Evolutionary conservation across 257 asterid genomes (phyloP).

Genomic region (Anisodus tanguticus): DNA sequence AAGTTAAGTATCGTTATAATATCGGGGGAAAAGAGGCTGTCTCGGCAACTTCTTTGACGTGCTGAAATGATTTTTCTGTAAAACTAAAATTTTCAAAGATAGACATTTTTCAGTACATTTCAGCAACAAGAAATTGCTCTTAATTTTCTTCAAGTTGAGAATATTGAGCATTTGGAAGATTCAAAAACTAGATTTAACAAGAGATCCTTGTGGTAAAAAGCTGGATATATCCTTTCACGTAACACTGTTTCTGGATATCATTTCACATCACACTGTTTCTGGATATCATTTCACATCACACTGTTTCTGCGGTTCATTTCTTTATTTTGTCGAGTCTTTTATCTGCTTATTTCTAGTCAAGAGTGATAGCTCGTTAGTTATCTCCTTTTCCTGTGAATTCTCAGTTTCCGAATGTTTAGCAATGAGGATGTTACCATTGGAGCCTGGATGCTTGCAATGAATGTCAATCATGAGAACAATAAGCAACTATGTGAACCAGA

Average conservation of each 20-base stretch:
- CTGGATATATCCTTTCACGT: constrained; percentile 15
- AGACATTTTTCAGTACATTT: constrained; percentile 15
- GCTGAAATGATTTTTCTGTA: constrained; percentile 2
- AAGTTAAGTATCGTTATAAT: not conserved
- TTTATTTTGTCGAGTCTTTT: not conserved
- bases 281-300: not conserved
- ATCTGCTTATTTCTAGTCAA: not conserved
- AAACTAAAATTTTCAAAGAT: not conserved
- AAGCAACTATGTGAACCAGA: constrained; percentile 67
- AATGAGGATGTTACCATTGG: constrained; percentile 99
- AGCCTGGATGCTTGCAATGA: constrained; percentile 99
- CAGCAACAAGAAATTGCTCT: constrained; percentile 9
- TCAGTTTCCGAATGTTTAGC: constrained; percentile 97
- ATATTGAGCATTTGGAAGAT: not conserved
- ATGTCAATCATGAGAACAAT: constrained; percentile 81
- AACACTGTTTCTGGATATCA: not conserved
- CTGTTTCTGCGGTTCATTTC: constrained; percentile 7
- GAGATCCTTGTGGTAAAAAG: constrained; percentile 5
- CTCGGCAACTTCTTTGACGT: not conserved
- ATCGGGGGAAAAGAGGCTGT: not conserved
- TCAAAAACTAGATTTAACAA: not conserved
- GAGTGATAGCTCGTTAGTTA: not conserved
- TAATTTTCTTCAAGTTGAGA: constrained; percentile 1
- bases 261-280: not conserved
- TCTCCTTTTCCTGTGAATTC: not conserved